Evolutionary conservation across 192 early-diverging fungal genomes (phyloP), one percentile per base, ranked within the genome.

Genomic region (Chytriomyces sp.): DNA sequence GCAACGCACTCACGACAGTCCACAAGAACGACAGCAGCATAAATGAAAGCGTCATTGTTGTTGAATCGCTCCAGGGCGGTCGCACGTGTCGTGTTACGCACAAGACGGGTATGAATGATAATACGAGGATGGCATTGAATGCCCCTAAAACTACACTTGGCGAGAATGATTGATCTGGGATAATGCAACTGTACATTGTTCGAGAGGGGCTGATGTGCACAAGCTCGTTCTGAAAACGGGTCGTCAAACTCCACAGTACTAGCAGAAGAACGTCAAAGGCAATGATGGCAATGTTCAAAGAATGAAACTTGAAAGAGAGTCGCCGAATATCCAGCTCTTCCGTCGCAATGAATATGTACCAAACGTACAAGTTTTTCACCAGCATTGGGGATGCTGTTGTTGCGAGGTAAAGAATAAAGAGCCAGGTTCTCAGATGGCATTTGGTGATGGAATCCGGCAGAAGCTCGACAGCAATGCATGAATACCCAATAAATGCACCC

Each of bases 331-430:
- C 43, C 43, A 73, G 26, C 6, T 26, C 18, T 45, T 73, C 59
- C 44, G 5, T 23, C 23, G 71, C 60, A 7, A 4, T 9, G 43
- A 73, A 73, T 43, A 73, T 73, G 20, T 62, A 43, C 59, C 59
- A 60, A 20, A 73, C 26, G 28, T 62, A 62, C 16, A 73, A 11
- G 62, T 73, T 73, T 28, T 73, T 73, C 45, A 73, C 45, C 9
- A 61, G 9, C 28, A 73, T 24, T 16, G 71, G 60, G 23, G 20
- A 13, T 20, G 5, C 20, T n/a, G 20, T 57, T 1, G 53, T 57
- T 57, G 53, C 53, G 20, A n/a, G 20, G 20, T 20, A n/a, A n/a
- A 57, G 53, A 57, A 57, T 13, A 20, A n/a, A 57, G 3, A 57
- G 20, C 53, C 53, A 57, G 16, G 20, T 57, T 57, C 53, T 13